Conservation (phyloP, 176 grass and related monocot genomes). For the Otatea glauca region DNA sequence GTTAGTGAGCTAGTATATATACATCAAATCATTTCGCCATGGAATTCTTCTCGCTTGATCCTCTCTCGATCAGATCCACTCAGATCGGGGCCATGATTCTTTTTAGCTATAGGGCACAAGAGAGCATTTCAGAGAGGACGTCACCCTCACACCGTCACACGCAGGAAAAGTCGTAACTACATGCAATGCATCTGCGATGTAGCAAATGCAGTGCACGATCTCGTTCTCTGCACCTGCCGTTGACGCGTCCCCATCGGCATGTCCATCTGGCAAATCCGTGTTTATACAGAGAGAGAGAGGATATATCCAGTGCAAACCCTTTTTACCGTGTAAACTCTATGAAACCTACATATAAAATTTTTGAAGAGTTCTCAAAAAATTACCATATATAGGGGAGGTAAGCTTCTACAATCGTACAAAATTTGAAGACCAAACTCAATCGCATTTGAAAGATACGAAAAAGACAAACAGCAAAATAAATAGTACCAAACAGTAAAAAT, state of each 20-base stretch:
- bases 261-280: neutral
- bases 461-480: too few species aligned
- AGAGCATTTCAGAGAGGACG: neutral
- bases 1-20: neutral
- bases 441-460: too few species aligned
- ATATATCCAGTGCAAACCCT: too few species aligned
- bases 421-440: too few species aligned
- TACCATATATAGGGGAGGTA: too few species aligned
- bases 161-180: neutral
- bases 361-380: too few species aligned
- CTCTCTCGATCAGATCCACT: neutral
- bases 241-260: neutral
- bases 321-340: too few species aligned
- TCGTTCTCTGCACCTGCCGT: neutral
- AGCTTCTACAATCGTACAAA: too few species aligned
- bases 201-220: slow-evolving; percentile 27
- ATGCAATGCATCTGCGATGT: neutral
- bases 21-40: neutral
- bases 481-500: too few species aligned
- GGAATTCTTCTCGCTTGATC: neutral
- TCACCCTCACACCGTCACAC: neutral
- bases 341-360: too few species aligned
- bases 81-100: neutral
- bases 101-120: neutral
- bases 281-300: too few species aligned